phyloP scores from a whole-genome alignment of 208 protist genomes.

The Dictyostelium gargantuum region DNA sequence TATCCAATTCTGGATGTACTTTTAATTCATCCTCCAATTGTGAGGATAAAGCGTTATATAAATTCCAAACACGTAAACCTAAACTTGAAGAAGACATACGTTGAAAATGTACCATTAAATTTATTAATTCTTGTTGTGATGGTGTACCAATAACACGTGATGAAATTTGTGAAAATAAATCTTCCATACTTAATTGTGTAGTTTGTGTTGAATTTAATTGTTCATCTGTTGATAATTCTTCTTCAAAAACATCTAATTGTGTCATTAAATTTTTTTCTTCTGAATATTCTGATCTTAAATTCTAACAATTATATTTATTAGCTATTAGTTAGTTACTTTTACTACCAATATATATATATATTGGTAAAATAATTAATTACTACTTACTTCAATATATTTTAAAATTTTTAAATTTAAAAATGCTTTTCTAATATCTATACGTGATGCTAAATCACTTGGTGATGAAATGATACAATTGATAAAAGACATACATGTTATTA shows the following conservation, averaged over 20 bases:
- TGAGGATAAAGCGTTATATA: background rate
- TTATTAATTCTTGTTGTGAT: background rate
- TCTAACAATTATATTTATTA: background rate
- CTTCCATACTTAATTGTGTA: background rate
- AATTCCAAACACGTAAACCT: conserved; percentile 23
- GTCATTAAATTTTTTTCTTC: conserved; percentile 4
- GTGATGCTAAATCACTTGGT: background rate
- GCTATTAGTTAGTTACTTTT: background rate
- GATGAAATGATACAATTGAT: conserved; percentile 64
- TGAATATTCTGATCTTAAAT: background rate
- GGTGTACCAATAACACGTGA: conserved; percentile 6
- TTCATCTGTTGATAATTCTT: conserved; percentile 30
- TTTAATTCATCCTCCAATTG: conserved; percentile 26
- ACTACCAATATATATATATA: background rate
- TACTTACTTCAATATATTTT: conserved; percentile 34
- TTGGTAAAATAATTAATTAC: background rate
- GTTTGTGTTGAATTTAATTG: conserved; percentile 23
- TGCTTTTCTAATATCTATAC: conserved; percentile 63
- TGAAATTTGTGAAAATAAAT: conserved; percentile 49
- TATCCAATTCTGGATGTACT: conserved; percentile 6
- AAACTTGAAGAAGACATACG: conserved; percentile 1
- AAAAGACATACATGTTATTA: conserved; percentile 49
- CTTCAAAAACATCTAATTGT: conserved; percentile 57
- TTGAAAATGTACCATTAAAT: conserved; percentile 21
- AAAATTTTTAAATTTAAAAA: conserved; percentile 52